Conservation (phyloP, 1,284 basidiomycete genomes). For the Boletus semigastroideus region DNA sequence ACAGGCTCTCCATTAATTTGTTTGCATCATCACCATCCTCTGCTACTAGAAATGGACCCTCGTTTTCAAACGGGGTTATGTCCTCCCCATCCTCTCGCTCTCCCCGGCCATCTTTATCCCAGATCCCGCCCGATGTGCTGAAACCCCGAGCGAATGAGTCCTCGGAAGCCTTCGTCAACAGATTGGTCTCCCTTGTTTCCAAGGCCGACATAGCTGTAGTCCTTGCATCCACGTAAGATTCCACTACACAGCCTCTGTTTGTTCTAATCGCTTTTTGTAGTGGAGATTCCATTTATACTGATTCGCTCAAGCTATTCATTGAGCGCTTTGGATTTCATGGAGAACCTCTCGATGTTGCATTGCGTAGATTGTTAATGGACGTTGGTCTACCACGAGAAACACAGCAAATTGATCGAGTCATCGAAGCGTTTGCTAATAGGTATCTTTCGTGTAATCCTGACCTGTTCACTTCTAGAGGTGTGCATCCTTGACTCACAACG, state of each 20-base stretch:
- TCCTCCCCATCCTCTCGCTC: slow-evolving; percentile 41
- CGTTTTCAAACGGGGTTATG: slow-evolving; percentile 22
- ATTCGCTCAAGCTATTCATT: slow-evolving; percentile 76
- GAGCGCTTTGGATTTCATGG: slow-evolving; percentile 77
- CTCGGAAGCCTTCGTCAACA: slow-evolving; percentile 65
- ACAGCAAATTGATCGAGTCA: slow-evolving; percentile 97
- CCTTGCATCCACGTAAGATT: slow-evolving; percentile 74
- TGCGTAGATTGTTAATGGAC: slow-evolving; percentile 90
- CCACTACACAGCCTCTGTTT: neutral
- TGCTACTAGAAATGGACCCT: slow-evolving; percentile 28
- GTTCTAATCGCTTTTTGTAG: slow-evolving; percentile 40
- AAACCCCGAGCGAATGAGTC: slow-evolving; percentile 64
- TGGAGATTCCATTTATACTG: slow-evolving; percentile 68
- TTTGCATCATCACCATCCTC: slow-evolving; percentile 51
- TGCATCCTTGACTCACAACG: slow-evolving; percentile 14
- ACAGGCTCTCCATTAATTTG: slow-evolving; percentile 68
- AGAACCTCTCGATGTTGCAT: slow-evolving; percentile 88
- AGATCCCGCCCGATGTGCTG: slow-evolving; percentile 45
- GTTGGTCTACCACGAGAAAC: slow-evolving; percentile 92
- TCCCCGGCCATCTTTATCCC: slow-evolving; percentile 47
- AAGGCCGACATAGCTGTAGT: slow-evolving; percentile 78
- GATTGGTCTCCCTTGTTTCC: slow-evolving; percentile 62
- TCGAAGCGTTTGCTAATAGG: slow-evolving; percentile 90
- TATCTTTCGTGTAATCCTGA: slow-evolving; percentile 86
- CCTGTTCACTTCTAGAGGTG: slow-evolving; percentile 79